A percentile compares a stretch with the other conserved stretches of the same genome.
These are phyloP conservation scores for Naganishia cerealis DNA, from an alignment of 1,284 basidiomycete species.

Conservation along the genomic window DNA sequence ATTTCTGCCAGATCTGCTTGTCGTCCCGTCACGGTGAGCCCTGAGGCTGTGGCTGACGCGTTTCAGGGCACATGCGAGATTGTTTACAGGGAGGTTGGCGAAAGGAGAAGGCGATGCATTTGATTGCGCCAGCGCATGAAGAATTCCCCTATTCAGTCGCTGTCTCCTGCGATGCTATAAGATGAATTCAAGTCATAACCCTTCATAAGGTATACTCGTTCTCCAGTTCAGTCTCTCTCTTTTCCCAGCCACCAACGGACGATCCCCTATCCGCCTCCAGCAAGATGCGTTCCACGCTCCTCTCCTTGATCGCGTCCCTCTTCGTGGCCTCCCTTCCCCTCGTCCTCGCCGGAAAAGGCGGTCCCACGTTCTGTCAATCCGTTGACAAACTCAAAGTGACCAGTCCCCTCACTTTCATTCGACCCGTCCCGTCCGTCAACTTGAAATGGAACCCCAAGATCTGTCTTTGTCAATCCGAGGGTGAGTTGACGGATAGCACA, in stretches of 20 bases:
- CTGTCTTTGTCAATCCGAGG: slow-evolving; percentile 21
- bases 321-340: not conserved
- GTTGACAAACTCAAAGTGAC: slow-evolving; percentile 28
- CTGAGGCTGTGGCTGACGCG: no score
- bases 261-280: not conserved
- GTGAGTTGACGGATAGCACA: slow-evolving; percentile 18
- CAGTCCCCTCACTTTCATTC: slow-evolving; percentile 18
- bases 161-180: no score
- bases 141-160: no score
- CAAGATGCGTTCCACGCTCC: slow-evolving; percentile 12
- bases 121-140: no score
- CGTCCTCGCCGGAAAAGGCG: not conserved
- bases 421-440: slow-evolving; percentile 18
- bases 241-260: not conserved
- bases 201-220: not conserved
- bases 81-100: no score
- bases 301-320: slow-evolving; percentile 4
- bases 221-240: not conserved
- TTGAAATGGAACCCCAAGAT: slow-evolving; percentile 27
- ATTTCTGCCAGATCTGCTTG: no score
- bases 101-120: no score
- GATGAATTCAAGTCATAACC: no score
- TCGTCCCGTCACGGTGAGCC: no score
- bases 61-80: no score
- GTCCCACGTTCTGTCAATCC: slow-evolving; percentile 16